Evolutionary conservation across 208 protist genomes (phyloP).

Genomic region (Herpetomonas samuelpessoai): DNA sequence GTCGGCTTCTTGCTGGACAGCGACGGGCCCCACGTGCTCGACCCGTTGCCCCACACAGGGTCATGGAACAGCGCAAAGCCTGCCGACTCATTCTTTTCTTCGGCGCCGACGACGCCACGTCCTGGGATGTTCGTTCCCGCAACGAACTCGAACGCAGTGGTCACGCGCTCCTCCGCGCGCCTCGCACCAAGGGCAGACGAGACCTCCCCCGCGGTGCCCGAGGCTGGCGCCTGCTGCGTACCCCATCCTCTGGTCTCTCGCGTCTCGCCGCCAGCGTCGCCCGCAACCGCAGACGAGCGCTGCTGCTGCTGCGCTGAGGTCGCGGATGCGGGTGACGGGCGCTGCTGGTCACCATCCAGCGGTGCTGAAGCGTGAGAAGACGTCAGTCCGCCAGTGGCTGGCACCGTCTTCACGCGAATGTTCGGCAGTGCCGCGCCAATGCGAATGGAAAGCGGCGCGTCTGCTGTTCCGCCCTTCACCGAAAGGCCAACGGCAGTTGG

Average conservation of each 20-base stretch:
- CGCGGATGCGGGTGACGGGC: no score
- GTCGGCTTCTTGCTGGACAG: constrained; percentile 12
- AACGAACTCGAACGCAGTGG: constrained; percentile 54
- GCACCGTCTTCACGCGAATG: neutral
- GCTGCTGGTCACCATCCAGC: no score
- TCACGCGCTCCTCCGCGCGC: constrained; percentile 15
- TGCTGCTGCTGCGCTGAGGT: no score
- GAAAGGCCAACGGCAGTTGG: no score
- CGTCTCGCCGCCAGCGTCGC: no score
- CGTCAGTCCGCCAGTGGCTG: no score
- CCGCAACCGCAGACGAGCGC: no score
- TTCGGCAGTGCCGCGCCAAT: neutral
- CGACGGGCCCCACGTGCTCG: constrained; percentile 2
- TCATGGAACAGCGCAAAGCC: constrained; percentile 76
- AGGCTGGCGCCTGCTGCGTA: no score
- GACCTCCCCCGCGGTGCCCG: neutral
- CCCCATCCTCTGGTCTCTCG: no score
- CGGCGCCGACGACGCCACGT: constrained; percentile 22
- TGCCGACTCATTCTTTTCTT: constrained; percentile 9
- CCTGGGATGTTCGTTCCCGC: constrained; percentile 70
- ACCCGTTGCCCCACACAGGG: constrained; percentile 55
- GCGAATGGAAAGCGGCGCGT: neutral
- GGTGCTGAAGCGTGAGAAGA: no score
- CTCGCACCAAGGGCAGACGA: constrained; percentile 13
- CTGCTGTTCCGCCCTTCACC: no score